These are phyloP conservation scores for Claviceps purpurea DNA, from an alignment of 2,329 filamentous ascomycete species.

Conservation along the genomic window DNA sequence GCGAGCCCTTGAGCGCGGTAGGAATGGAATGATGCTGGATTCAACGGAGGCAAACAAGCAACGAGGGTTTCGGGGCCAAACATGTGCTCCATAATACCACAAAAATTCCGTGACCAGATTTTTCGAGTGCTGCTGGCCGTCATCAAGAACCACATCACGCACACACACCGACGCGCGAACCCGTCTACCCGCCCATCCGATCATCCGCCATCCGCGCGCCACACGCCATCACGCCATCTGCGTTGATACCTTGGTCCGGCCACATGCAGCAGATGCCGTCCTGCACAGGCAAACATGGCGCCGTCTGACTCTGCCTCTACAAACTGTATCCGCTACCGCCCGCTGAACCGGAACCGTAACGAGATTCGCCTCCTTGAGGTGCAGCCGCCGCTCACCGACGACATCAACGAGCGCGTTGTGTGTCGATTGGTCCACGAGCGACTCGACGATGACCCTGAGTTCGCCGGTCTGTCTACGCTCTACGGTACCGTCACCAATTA, in stretches of 20 bases:
- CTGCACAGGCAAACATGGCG: neutral
- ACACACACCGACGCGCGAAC: neutral
- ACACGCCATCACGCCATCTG: too few species aligned
- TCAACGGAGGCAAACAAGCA: neutral
- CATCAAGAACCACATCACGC: neutral
- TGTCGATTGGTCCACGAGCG: slow-evolving; percentile 19
- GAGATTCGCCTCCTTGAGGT: slow-evolving; percentile 22
- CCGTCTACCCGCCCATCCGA: too few species aligned
- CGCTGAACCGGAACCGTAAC: slow-evolving; percentile 11
- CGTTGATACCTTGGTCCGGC: neutral
- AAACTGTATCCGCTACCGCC: slow-evolving; percentile 8
- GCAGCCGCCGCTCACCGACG: slow-evolving; percentile 13
- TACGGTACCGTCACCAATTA: slow-evolving; percentile 16
- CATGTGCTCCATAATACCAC: neutral
- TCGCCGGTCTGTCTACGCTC: slow-evolving; percentile 18
- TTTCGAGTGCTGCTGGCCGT: neutral
- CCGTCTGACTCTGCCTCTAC: neutral
- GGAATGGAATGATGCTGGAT: neutral
- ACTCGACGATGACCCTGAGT: slow-evolving; percentile 14
- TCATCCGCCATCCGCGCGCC: too few species aligned
- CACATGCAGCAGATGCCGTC: neutral
- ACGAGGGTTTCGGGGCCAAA: neutral
- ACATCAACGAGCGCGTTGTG: slow-evolving; percentile 16
- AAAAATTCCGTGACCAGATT: neutral
- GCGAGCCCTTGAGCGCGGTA: neutral